Conservation (phyloP, 257 asterid species). For the Przewalskia tangutica region DNA sequence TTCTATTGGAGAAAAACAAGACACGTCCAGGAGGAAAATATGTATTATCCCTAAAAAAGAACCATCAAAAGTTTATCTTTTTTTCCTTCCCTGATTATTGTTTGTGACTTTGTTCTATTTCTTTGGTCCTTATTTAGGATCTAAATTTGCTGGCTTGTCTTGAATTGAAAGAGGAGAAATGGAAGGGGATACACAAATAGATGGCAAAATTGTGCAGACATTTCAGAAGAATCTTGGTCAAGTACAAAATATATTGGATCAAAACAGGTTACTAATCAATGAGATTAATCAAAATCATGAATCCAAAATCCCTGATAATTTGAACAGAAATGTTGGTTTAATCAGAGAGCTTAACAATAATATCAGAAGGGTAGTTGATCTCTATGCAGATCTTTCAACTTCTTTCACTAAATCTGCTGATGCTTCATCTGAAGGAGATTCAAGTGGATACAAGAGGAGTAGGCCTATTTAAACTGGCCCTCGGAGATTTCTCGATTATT, state of each 20-base stretch:
- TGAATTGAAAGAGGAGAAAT: slow-evolving; percentile 27
- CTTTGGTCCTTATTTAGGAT: background rate
- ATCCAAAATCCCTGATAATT: slow-evolving; percentile 69
- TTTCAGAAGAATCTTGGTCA: slow-evolving; percentile 82
- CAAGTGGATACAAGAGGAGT: slow-evolving; percentile 65
- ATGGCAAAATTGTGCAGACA: slow-evolving; percentile 60
- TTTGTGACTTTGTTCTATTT: slow-evolving; percentile 1
- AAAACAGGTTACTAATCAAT: slow-evolving; percentile 61
- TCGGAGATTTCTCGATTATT: background rate
- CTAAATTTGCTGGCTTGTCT: slow-evolving; percentile 19
- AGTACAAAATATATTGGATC: slow-evolving; percentile 73
- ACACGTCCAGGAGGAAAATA: no score
- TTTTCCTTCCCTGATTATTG: background rate
- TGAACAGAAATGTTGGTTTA: slow-evolving; percentile 74
- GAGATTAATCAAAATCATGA: slow-evolving; percentile 91
- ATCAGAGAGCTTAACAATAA: slow-evolving; percentile 78
- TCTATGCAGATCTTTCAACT: slow-evolving; percentile 69
- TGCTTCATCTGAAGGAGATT: slow-evolving; percentile 72
- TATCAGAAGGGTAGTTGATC: slow-evolving; percentile 75
- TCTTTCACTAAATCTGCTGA: slow-evolving; percentile 53
- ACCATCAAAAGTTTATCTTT: background rate
- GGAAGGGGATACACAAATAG: slow-evolving; percentile 74
- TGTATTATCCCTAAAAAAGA: background rate
- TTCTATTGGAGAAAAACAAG: no score
- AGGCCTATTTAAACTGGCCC: slow-evolving; percentile 30